Conservation (phyloP, 148 eudicot species). For the Spergularia marina region DNA sequence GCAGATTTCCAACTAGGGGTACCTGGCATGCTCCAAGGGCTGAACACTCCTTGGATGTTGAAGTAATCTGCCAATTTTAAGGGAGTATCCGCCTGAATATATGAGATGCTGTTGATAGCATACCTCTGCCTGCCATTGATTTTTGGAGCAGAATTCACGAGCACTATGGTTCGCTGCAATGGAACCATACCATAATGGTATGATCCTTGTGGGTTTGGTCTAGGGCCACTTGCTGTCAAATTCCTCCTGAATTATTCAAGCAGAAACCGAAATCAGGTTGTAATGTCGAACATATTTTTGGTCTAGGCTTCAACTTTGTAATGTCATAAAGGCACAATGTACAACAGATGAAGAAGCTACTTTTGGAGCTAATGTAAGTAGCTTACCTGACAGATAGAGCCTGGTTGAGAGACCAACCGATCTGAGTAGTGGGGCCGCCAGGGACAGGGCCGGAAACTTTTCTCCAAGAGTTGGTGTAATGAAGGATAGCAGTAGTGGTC, state of each 20-base stretch:
- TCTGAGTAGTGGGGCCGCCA: slow-evolving; percentile 65
- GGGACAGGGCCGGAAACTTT: slow-evolving; percentile 70
- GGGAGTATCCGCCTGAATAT: slow-evolving; percentile 64
- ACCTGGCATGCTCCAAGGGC: slow-evolving; percentile 69
- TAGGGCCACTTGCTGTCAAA: slow-evolving; percentile 87
- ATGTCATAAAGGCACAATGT: too few species aligned
- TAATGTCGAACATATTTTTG: too few species aligned
- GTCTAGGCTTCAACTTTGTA: too few species aligned
- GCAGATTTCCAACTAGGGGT: slow-evolving; percentile 44
- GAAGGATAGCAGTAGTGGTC: slow-evolving; percentile 71
- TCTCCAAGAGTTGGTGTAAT: slow-evolving; percentile 69
- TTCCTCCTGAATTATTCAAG: slow-evolving; percentile 50
- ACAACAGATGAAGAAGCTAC: too few species aligned
- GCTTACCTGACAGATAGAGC: slow-evolving; percentile 73
- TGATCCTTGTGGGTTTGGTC: slow-evolving; percentile 97
- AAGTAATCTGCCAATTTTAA: slow-evolving; percentile 86
- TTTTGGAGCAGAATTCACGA: slow-evolving; percentile 78
- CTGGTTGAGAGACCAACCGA: slow-evolving; percentile 66
- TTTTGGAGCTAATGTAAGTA: not conserved
- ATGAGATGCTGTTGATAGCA: slow-evolving; percentile 86
- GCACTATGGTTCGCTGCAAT: slow-evolving; percentile 64
- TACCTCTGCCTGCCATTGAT: slow-evolving; percentile 84
- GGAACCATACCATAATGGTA: slow-evolving; percentile 89
- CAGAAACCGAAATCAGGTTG: not conserved
- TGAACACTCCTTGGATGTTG: slow-evolving; percentile 76